Evolutionary conservation across 1,139 yeast species (phyloP).

Genomic region (Saccharomyces pastorianus): DNA sequence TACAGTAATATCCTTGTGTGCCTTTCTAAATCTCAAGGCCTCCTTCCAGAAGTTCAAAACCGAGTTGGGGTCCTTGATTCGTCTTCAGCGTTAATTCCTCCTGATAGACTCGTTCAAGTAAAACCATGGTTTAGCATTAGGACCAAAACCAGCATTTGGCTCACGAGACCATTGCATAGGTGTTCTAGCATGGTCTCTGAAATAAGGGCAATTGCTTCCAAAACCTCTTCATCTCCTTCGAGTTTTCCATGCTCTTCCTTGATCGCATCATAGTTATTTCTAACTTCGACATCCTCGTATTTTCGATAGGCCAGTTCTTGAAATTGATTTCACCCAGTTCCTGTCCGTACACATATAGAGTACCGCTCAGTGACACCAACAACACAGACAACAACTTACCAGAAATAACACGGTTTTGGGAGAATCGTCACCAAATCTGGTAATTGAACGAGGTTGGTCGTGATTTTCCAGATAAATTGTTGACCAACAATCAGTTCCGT

Average conservation of each 20-base stretch:
- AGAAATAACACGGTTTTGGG: slow-evolving; percentile 33
- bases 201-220: background rate
- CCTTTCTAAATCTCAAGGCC: slow-evolving; percentile 40
- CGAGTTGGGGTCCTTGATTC: slow-evolving; percentile 44
- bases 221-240: background rate
- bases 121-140: slow-evolving; percentile 46
- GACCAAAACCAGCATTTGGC: slow-evolving; percentile 39
- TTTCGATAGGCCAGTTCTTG: slow-evolving; percentile 42
- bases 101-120: slow-evolving; percentile 44
- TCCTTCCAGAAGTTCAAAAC: slow-evolving; percentile 41
- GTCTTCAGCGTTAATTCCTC: slow-evolving; percentile 38
- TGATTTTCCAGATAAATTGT: slow-evolving; percentile 51
- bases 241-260: slow-evolving; percentile 13
- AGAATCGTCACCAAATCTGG: slow-evolving; percentile 44
- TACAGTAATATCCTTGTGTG: slow-evolving; percentile 38
- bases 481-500: slow-evolving; percentile 52
- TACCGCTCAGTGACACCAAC: slow-evolving; percentile 45
- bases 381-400: slow-evolving; percentile 27
- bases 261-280: slow-evolving; percentile 38
- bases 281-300: slow-evolving; percentile 46
- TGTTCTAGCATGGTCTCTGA: background rate
- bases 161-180: slow-evolving; percentile 14
- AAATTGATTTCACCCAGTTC: slow-evolving; percentile 51
- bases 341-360: slow-evolving; percentile 52
- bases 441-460: slow-evolving; percentile 48